phyloP scores from a whole-genome alignment of 1,139 yeast species.

The Kodamaea sp. region DNA sequence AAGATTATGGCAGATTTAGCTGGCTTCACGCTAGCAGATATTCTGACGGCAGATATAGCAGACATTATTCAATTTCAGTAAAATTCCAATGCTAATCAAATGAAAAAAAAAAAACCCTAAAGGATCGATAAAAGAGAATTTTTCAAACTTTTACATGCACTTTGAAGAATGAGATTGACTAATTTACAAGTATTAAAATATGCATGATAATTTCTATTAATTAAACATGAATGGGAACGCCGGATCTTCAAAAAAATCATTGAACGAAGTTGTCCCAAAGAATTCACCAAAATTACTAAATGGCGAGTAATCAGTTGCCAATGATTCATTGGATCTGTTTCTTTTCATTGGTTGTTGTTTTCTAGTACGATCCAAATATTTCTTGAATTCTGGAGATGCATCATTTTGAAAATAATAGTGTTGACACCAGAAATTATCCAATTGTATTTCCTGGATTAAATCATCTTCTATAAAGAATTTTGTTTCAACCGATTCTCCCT shows the following conservation, averaged over 20 bases:
- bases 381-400: slow-evolving; percentile 1
- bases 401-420: slow-evolving; percentile 6
- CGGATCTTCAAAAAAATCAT: slow-evolving; percentile 5
- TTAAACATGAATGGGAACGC: slow-evolving; percentile 3
- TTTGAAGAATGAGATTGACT: too few species aligned
- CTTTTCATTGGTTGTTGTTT: too few species aligned
- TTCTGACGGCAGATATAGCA: slow-evolving; percentile 31
- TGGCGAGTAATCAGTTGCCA: slow-evolving; percentile 3
- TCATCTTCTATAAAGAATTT: slow-evolving; percentile 11
- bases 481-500: slow-evolving; percentile 3
- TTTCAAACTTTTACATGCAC: background rate
- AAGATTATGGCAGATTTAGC: slow-evolving; percentile 64
- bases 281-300: slow-evolving; percentile 7
- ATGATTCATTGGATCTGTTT: too few species aligned
- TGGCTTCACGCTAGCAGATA: slow-evolving; percentile 42
- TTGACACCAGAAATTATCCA: slow-evolving; percentile 15
- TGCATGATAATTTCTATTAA: slow-evolving; percentile 1
- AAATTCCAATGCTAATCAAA: background rate
- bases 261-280: slow-evolving; percentile 2
- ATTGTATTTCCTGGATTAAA: slow-evolving; percentile 21
- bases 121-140: too few species aligned
- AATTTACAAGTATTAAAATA: background rate
- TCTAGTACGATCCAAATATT: background rate
- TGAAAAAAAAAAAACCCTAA: background rate
- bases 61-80: slow-evolving; percentile 2